A percentile compares a stretch with the other conserved stretches of the same genome.
phyloP scores from a whole-genome alignment of 2,329 filamentous ascomycete genomes.

The Parastagonospora avenae region DNA sequence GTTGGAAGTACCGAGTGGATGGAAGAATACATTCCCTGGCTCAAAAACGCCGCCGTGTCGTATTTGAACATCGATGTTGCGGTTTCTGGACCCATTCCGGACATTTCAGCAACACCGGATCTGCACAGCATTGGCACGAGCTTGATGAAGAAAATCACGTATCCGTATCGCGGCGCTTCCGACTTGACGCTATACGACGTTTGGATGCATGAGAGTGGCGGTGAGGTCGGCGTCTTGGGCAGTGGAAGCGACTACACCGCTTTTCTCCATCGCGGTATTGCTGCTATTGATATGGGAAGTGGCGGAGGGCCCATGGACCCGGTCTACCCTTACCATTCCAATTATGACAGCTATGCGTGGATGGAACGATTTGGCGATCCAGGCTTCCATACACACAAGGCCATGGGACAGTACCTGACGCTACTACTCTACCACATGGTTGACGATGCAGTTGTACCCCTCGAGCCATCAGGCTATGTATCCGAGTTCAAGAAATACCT shows the following conservation, averaged over 20 bases:
- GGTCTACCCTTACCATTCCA: slow-evolving; percentile 55
- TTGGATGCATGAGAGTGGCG: slow-evolving; percentile 45
- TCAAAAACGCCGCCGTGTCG: slow-evolving; percentile 50
- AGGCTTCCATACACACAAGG: slow-evolving; percentile 55
- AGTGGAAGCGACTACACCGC: slow-evolving; percentile 55
- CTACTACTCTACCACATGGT: slow-evolving; percentile 52
- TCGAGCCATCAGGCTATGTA: slow-evolving; percentile 47
- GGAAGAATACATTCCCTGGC: slow-evolving; percentile 56
- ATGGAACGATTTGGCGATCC: slow-evolving; percentile 59
- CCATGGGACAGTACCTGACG: slow-evolving; percentile 55
- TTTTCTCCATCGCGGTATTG: slow-evolving; percentile 54
- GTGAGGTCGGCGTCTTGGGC: slow-evolving; percentile 50
- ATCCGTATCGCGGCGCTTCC: slow-evolving; percentile 44
- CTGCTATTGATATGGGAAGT: slow-evolving; percentile 51
- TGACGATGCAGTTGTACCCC: slow-evolving; percentile 46
- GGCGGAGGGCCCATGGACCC: slow-evolving; percentile 46
- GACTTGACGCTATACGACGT: slow-evolving; percentile 54
- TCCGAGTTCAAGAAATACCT: slow-evolving; percentile 46
- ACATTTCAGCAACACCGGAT: slow-evolving; percentile 48
- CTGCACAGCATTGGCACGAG: slow-evolving; percentile 45
- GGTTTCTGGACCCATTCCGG: slow-evolving; percentile 50
- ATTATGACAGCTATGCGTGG: slow-evolving; percentile 58
- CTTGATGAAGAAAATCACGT: slow-evolving; percentile 50
- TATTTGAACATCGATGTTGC: slow-evolving; percentile 61
- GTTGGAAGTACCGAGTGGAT: slow-evolving; percentile 55